phyloP scores from a whole-genome alignment of 371 early-diverging fungal genomes.

The Apophysomyces elegans region DNA sequence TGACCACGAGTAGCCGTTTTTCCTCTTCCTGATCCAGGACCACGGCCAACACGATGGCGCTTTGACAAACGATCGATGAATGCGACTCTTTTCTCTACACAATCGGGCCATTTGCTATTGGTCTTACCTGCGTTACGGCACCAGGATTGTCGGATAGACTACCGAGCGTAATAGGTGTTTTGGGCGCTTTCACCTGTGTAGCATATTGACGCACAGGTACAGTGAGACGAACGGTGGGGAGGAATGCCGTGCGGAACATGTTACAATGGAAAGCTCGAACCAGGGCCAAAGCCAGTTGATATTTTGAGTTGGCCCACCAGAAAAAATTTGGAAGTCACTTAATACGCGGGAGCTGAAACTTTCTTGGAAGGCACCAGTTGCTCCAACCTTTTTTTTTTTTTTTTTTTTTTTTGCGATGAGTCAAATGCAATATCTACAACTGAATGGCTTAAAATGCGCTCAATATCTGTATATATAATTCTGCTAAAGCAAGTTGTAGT shows the following conservation, averaged over 20 bases:
- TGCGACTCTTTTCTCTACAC: background rate
- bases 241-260: constrained; percentile 31
- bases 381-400: no score
- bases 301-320: background rate
- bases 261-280: background rate
- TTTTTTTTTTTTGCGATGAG: no score
- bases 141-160: constrained; percentile 53
- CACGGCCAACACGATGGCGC: constrained; percentile 83
- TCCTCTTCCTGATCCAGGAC: constrained; percentile 86
- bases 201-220: constrained; percentile 25
- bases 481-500: no score
- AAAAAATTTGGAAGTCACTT: no score
- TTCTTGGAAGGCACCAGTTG: no score
- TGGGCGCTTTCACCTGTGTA: constrained; percentile 36
- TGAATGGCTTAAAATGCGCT: no score
- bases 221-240: constrained; percentile 1
- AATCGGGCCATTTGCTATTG: background rate
- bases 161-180: constrained; percentile 41
- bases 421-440: no score
- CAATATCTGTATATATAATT: no score
- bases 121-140: constrained; percentile 48
- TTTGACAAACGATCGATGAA: constrained; percentile 18
- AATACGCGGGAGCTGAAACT: no score
- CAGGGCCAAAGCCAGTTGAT: constrained; percentile 4
- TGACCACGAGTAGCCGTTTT: constrained; percentile 92